phyloP scores from a whole-genome alignment of 1,284 basidiomycete genomes.

The Inonotus obliquus region DNA sequence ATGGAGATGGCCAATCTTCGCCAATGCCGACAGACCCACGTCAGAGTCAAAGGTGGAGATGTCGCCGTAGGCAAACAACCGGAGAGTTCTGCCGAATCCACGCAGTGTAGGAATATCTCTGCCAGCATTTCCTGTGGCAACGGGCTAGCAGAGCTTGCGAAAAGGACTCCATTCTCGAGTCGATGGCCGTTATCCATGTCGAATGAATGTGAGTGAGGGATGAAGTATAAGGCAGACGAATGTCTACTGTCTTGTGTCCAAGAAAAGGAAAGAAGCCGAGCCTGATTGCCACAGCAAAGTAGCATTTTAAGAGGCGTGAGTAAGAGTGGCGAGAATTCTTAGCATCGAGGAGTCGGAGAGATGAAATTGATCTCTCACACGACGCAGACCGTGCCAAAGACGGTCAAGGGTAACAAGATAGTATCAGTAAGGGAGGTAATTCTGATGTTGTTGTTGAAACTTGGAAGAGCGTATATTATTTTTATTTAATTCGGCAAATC shows the following conservation, averaged over 20 bases:
- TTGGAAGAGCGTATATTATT: too few species aligned
- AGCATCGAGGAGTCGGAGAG: background rate
- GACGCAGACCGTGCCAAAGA: too few species aligned
- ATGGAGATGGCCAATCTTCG: conserved; percentile 5
- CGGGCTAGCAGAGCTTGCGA: background rate
- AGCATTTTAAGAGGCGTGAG: background rate
- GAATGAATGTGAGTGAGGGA: background rate
- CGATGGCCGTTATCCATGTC: background rate
- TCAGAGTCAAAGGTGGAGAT: conserved; percentile 8
- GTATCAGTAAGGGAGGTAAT: too few species aligned
- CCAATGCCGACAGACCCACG: conserved; percentile 15
- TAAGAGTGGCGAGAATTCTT: background rate
- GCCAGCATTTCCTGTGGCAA: conserved; percentile 10
- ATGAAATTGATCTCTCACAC: too few species aligned
- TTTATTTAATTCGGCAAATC: too few species aligned
- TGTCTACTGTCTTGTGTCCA: background rate
- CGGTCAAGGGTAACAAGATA: too few species aligned
- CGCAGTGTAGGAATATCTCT: conserved; percentile 8
- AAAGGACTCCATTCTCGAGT: conserved; percentile 10
- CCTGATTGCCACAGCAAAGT: background rate
- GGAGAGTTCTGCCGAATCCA: background rate
- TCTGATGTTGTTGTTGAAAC: too few species aligned
- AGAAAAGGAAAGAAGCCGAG: background rate
- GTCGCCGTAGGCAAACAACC: background rate
- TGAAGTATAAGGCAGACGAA: background rate